Base-by-base conservation (phyloP, 495 filamentous ascomycete species). In the Tuber magnatum region DNA sequence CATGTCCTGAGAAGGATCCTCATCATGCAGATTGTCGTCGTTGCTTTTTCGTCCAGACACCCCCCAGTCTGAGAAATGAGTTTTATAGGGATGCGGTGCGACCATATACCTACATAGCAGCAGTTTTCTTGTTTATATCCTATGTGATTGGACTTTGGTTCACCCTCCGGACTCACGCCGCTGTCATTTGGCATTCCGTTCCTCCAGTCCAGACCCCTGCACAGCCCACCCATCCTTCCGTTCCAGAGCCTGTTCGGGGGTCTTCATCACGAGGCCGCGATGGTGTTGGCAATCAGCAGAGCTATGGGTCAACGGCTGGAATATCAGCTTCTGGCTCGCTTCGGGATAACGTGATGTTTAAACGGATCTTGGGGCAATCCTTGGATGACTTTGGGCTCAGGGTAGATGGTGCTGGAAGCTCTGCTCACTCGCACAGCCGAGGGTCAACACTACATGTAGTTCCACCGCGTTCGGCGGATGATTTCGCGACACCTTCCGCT, bases 81-180 rank as follows among this genome's bases (percentile, higher is more conserved):
- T 98, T 99, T 84, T 99, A 93, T 83, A 85, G 89, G 61, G 89
- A 93, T 81, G 94, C 94, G 8, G 94, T 99, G 28, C 90, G 92
- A 72, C 96, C 95, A 12, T 99, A 96, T 83, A 97, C 92, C 78
- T 97, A 93, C 87, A 87, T 96, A 76, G 90, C 92, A 7, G 92
- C 95, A 46, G 83, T 91, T 28, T 88, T 94, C 78, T 87, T 99
- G 44, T 99, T 99, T 85, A 84, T 97, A 32, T 94, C 93, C 0
- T 99, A 99, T 83, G 86, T 95, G 48, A 95, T 98, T 77, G 95
- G 95, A 24, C 86, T 98, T 42, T 93, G 94, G 90, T 99, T 99
- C 83, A 99, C 95, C 8, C 88, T 99, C 9, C 87, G 96, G 76
- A 99, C 95, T 3, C 95, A 99, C 83, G 95, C 95, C 7, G 94